A percentile compares a stretch with the other conserved stretches of the same genome.
Conservation (phyloP, 257 asterid genomes). For the Rehmannia glutinosa region DNA sequence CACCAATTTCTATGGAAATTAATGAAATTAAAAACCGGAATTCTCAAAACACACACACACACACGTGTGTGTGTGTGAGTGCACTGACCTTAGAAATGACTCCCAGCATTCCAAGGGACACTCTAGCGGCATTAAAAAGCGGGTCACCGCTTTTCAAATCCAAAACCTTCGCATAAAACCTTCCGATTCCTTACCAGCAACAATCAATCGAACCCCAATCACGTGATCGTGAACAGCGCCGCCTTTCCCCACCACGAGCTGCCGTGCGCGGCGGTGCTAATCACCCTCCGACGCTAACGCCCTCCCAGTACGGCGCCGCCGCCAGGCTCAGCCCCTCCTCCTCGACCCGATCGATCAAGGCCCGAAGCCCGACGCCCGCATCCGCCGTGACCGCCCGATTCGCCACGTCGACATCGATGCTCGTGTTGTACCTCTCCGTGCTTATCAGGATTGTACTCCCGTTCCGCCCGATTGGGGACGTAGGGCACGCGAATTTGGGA, state of each 20-base stretch:
- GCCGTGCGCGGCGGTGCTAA: conserved; percentile 86
- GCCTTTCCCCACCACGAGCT: conserved; percentile 90
- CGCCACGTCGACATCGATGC: conserved; percentile 36
- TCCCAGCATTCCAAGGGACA: conserved; percentile 73
- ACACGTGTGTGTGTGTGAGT: no score
- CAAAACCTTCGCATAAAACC: conserved; percentile 52
- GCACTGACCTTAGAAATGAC: conserved; percentile 69
- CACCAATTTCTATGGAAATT: no score
- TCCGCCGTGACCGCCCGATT: conserved; percentile 49
- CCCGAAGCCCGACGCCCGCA: conserved; percentile 65
- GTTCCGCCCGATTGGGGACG: not conserved
- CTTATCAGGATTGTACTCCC: conserved; percentile 46
- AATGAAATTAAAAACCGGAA: no score
- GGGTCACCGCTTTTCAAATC: conserved; percentile 30
- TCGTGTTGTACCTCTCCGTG: conserved; percentile 48
- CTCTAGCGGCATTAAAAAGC: conserved; percentile 52
- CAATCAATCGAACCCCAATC: conserved; percentile 41
- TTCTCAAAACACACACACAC: no score
- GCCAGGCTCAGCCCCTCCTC: conserved; percentile 58
- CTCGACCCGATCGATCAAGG: conserved; percentile 51
- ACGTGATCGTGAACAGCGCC: conserved; percentile 89
- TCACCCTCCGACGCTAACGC: conserved; percentile 65
- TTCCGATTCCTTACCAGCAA: conserved; percentile 42
- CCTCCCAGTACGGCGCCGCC: conserved; percentile 90
- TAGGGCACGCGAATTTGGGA: conserved; percentile 67